Percentiles rank a stretch among this genome's conserved stretches.
Evolutionary conservation across 495 filamentous ascomycete genomes (phyloP).

Genomic region (Tuber microsphaerosporum): DNA sequence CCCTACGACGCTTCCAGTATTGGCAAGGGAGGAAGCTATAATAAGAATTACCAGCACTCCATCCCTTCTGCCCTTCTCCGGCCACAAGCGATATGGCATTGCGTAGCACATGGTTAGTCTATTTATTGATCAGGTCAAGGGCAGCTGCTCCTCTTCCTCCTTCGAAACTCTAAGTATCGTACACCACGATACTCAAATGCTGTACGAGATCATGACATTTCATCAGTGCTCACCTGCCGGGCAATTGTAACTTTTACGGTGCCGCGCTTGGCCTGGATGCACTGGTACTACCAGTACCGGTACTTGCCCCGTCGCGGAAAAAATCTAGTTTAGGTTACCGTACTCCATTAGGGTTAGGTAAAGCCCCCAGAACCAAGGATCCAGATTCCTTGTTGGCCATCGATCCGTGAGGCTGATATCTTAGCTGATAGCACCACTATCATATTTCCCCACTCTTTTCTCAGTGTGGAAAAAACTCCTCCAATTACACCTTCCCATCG

Average conservation of each 20-base stretch:
- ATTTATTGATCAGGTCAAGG: not conserved
- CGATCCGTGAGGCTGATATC: not conserved
- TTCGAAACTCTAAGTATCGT: not conserved
- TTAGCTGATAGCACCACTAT: not conserved
- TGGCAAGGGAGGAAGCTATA: not conserved
- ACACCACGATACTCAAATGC: not conserved
- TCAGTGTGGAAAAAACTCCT: not conserved
- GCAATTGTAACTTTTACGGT: not conserved
- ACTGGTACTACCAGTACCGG: too few relatives aligned
- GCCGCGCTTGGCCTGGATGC: not conserved
- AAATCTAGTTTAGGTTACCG: not conserved
- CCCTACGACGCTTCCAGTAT: not conserved
- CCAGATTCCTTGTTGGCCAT: not conserved
- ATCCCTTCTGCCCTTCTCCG: not conserved
- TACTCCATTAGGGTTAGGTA: not conserved
- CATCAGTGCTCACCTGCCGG: not conserved
- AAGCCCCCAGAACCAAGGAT: not conserved
- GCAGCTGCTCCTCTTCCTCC: not conserved
- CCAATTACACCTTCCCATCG: not conserved
- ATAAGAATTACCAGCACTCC: not conserved
- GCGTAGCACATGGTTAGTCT: not conserved
- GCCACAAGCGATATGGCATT: not conserved
- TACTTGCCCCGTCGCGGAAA: not conserved
- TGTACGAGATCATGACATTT: not conserved
- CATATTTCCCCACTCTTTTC: not conserved